Evolutionary conservation across 106 monocot species (phyloP).

Genomic region (Agapanthus africanus): DNA sequence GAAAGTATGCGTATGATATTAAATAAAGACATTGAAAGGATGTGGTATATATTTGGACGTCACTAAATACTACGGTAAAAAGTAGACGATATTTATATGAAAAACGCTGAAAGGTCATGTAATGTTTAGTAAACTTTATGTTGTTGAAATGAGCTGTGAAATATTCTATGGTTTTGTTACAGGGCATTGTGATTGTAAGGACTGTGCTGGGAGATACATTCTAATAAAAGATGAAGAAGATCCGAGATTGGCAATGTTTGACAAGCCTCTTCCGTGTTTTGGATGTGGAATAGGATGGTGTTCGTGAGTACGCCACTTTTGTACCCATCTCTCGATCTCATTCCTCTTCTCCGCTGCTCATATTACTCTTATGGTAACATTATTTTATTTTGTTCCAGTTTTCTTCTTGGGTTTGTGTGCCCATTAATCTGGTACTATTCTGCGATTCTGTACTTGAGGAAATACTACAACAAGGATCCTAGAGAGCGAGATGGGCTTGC

Average conservation of each 20-base stretch:
- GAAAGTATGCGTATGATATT: no score
- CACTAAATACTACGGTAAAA: no score
- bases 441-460: constrained; percentile 13
- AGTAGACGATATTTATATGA: no score
- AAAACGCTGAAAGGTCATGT: no score
- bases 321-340: neutral
- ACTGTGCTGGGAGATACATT: constrained; percentile 18
- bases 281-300: constrained; percentile 31
- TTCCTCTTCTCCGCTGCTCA: neutral
- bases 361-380: neutral
- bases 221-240: constrained; percentile 28
- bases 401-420: constrained; percentile 18
- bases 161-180: neutral
- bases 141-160: no score
- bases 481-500: constrained; percentile 24
- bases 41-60: no score
- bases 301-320: constrained; percentile 30
- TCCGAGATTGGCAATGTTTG: constrained; percentile 17
- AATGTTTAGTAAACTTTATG: no score
- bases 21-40: no score
- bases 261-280: constrained; percentile 22
- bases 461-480: constrained; percentile 23
- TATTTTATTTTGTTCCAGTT: constrained; percentile 3
- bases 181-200: constrained; percentile 22
- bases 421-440: constrained; percentile 21